Evolutionary conservation across 2,329 filamentous ascomycete species (phyloP), one percentile per base, ranked within the genome.

Genomic region (Clonostachys byssicola): DNA sequence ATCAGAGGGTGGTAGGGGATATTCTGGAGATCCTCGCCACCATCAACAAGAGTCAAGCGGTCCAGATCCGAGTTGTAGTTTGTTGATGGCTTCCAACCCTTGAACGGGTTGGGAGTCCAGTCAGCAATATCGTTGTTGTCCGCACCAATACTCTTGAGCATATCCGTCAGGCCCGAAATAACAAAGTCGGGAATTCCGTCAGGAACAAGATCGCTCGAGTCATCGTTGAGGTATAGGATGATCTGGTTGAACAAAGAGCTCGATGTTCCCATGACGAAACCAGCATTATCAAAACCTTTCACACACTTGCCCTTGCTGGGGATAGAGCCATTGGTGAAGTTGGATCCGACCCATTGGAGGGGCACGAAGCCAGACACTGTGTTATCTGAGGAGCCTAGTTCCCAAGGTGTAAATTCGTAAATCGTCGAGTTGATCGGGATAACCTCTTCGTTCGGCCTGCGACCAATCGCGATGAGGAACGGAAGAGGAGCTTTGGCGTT

Each of bases 181-280:
- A 72, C 63, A 33, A 62, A 62, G n/a, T 62, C 56, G 30, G 66
- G 64, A 46, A 77, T 55, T 71, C 57, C 60, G 51, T 84, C 81
- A 5, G 76, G 77, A 5, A 65, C 56, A 58, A 78, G 82, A 17
- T 52, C 73, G 56, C 52, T 60, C 17, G 61, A 70, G 40, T 55
- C 69, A 49, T 71, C 61, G 58, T 72, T 23, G 82, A 94, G 36
- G 83, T 95, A 74, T 77, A 95, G 75, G 47, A 84, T 73, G 56
- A 57, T 74, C 73, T 60, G 72, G 68, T 95, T 95, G 74, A 95
- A 95, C 5, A 95, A 73, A 9, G 85, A 85, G 14, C 85, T 89
- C 12, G 86, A 90, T 1, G 89, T 94, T 49, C 89, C 89, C 81
- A 92, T 89, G 34, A 94, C 73, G 57, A 83, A 95, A 2, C 88